phyloP scores from a whole-genome alignment of 2,329 filamentous ascomycete species.

The Fusarium chuoi region DNA sequence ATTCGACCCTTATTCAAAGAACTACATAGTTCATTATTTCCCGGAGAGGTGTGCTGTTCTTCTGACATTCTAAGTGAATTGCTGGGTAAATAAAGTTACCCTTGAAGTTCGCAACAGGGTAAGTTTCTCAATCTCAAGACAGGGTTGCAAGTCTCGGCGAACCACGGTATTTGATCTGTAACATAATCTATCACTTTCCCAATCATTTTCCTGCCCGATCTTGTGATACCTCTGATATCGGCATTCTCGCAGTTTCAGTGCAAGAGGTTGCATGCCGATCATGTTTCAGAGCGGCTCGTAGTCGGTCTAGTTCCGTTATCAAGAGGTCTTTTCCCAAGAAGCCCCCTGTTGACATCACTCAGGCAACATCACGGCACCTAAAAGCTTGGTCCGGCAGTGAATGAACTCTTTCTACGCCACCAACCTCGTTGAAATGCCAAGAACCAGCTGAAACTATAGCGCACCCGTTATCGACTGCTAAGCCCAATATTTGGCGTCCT shows the following conservation, averaged over 20 bases:
- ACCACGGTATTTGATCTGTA: accelerated
- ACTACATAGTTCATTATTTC: accelerated
- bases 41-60: not conserved
- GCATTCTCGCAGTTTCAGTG: not conserved
- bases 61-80: not conserved
- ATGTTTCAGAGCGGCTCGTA: not conserved
- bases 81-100: not conserved
- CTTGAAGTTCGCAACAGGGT: accelerated
- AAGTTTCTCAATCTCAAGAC: not conserved
- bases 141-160: not conserved
- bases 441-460: not conserved
- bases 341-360: not conserved
- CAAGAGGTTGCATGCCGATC: not conserved
- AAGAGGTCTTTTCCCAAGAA: too few relatives aligned
- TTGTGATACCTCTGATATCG: not conserved
- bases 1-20: accelerated
- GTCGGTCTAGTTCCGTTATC: not conserved
- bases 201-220: not conserved
- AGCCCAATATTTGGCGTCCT: not conserved
- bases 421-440: not conserved
- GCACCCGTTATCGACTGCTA: not conserved
- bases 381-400: not conserved
- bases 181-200: not conserved
- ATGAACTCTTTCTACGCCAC: not conserved
- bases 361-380: not conserved